Percentiles rank a stretch among this genome's conserved stretches.
These are phyloP conservation scores for Leavenworthia alabamica DNA, from an alignment of 345 rosid genomes.

Conservation along the genomic window DNA sequence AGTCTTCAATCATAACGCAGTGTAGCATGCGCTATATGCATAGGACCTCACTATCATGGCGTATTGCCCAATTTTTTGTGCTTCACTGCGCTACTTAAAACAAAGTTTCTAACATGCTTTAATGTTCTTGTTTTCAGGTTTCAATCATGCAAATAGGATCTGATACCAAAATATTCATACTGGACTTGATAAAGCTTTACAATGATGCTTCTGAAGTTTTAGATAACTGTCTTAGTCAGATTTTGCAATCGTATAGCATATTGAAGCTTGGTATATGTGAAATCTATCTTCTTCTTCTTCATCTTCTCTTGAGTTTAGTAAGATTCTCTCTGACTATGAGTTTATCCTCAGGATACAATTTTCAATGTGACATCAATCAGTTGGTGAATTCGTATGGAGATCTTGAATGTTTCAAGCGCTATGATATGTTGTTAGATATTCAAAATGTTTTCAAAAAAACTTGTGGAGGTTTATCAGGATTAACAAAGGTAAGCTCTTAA, in stretches of 20 bases:
- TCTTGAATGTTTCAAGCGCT: slow-evolving; percentile 73
- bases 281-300: slow-evolving; percentile 11
- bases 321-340: no score
- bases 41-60: no score
- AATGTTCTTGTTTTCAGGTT: slow-evolving; percentile 70
- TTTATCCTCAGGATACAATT: slow-evolving; percentile 84
- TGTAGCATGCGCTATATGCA: no score
- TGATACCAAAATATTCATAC: slow-evolving; percentile 58
- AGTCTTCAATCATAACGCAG: no score
- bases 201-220: slow-evolving; percentile 53
- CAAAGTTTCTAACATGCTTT: no score
- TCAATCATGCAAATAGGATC: slow-evolving; percentile 92
- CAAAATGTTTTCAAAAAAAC: slow-evolving; percentile 63
- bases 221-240: slow-evolving; percentile 62
- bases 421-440: slow-evolving; percentile 75
- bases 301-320: no score
- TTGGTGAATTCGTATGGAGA: slow-evolving; percentile 59
- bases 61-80: no score
- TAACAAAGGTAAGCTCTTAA: slow-evolving; percentile 51
- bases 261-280: slow-evolving; percentile 72
- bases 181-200: slow-evolving; percentile 81
- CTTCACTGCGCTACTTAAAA: no score
- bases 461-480: slow-evolving; percentile 79
- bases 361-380: slow-evolving; percentile 70
- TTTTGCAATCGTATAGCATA: slow-evolving; percentile 62